Percentiles rank a stretch among this genome's conserved stretches.
Conservation (phyloP, 441 rosid species). For the Euphorbia schlechtendalii region DNA sequence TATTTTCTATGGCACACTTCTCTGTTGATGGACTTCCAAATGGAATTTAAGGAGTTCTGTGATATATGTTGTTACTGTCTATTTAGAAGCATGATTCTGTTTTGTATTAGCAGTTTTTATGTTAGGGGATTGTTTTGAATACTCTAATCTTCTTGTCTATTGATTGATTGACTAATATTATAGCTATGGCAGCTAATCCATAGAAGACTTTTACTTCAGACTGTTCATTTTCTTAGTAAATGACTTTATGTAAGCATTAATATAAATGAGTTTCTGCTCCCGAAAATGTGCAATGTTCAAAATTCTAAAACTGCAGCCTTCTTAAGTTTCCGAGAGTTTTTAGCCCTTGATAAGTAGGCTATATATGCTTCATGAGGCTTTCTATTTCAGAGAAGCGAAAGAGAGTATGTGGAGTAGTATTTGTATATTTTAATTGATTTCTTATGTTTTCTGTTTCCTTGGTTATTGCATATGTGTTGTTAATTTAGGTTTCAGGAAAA, state of each 20-base stretch:
- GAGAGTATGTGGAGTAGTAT: neutral
- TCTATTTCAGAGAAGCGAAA: neutral
- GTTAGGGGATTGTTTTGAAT: too few relatives aligned
- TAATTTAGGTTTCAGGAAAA: too few relatives aligned
- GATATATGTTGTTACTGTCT: neutral
- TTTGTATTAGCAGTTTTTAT: too few relatives aligned
- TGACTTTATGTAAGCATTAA: neutral
- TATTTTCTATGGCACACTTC: neutral
- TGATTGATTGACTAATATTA: too few relatives aligned
- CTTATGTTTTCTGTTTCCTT: neutral
- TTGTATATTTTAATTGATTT: neutral
- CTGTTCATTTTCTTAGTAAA: neutral
- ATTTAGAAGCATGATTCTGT: slow-evolving; percentile 1
- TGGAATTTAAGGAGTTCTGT: neutral
- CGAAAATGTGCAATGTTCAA: neutral
- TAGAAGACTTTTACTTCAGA: too few relatives aligned
- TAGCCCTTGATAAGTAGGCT: neutral
- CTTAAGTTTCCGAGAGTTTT: neutral
- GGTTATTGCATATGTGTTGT: too few relatives aligned
- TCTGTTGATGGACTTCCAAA: neutral
- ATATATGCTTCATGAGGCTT: neutral
- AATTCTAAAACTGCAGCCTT: neutral
- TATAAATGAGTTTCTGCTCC: neutral
- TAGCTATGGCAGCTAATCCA: too few relatives aligned
- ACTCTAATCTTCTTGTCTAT: too few relatives aligned